Conservation (phyloP, 2,329 filamentous ascomycete genomes). For the Cladosporium sp. region DNA sequence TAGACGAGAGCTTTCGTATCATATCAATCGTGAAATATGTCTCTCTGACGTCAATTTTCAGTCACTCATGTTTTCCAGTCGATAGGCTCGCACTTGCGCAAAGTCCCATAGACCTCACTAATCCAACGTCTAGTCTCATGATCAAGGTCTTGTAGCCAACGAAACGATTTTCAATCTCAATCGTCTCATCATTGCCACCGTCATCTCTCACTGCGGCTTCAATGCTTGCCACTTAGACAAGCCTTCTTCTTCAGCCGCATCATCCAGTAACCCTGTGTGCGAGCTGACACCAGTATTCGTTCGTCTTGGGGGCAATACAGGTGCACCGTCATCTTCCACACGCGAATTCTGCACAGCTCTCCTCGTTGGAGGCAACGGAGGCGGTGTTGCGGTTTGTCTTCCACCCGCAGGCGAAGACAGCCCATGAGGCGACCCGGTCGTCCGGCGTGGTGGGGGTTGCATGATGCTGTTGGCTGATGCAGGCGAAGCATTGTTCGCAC, state of each 20-base stretch:
- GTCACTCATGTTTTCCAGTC: too few species aligned
- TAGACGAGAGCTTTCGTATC: background rate
- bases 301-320: background rate
- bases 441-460: conserved; percentile 26
- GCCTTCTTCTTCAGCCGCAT: background rate
- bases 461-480: conserved; percentile 9
- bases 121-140: background rate
- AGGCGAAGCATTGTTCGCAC: conserved; percentile 19
- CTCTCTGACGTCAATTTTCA: background rate
- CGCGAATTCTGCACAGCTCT: background rate
- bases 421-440: background rate
- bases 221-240: conserved; percentile 8
- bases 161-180: background rate
- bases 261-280: conserved; percentile 1
- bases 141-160: background rate
- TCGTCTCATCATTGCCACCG: too few species aligned
- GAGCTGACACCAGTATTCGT: conserved; percentile 1
- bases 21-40: background rate
- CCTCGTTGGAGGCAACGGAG: conserved; percentile 4
- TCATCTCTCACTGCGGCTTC: background rate
- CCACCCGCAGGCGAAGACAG: background rate
- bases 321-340: background rate
- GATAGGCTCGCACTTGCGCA: background rate
- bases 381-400: background rate
- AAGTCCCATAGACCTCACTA: background rate